Base-by-base conservation (phyloP, 2,329 filamentous ascomycete genomes). In the Colletotrichum sp. region DNA sequence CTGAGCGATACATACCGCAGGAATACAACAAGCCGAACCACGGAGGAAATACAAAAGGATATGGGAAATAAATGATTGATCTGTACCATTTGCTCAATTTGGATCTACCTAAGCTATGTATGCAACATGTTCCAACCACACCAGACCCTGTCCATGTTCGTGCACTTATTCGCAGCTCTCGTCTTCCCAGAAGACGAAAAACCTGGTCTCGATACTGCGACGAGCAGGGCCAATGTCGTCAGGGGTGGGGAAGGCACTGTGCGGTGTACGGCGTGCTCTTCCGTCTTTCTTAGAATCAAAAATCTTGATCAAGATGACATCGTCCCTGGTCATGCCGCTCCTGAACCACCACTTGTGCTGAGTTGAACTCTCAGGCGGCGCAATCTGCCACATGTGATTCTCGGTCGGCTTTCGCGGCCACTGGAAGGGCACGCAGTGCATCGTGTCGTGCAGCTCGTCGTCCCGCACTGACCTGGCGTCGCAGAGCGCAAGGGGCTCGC, bases 211-310 rank as follows among this genome's bases (percentile, higher is more conserved):
- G 16, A 68, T 73, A 16, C 71, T 72, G 3, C 70, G 63, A 3
- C 70, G 26, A 6, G 70, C 70, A 28, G 70, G 70, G 15, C 70
- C 5, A 92, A 90, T 2, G 93, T 95, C 77, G 92, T 87, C 6
- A 1, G 94, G 93, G 82, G 98, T 94, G 39, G 89, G 87, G 84
- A 98, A 98, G 1, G 95, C 95, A 7, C 93, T 93, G 85, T 98
- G 95, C 16, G 95, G 92, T 43, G 91, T 86, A 63, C 90, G 83
- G 0, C 91, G 90, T 9, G 89, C 90, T 72, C 90, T 91, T 43
- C 80, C 82, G 0, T 86, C 85, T 0, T 85, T 88, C 34, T 72
- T 72, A 1, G 92, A 94, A 81, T 93, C 91, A 79, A 88, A 92
- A 77, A 90, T 92, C 81, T 93, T 93, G 82, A 93, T 91, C 48